phyloP scores from a whole-genome alignment of 305 asterid species.

The Solanum hybrid region DNA sequence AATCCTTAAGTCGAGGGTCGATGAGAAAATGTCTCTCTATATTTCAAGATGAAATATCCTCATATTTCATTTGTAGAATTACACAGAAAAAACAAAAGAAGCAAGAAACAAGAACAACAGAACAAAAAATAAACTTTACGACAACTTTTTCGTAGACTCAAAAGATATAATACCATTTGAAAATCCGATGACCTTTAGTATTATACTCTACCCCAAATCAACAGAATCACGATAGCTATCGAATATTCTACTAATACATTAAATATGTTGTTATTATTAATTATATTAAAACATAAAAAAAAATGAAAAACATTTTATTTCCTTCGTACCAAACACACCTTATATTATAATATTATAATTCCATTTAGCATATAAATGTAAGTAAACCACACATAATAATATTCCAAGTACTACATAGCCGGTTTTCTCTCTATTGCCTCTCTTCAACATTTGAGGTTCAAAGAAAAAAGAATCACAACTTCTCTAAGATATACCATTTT shows the following conservation, averaged over 20 bases:
- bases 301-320: neutral
- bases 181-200: neutral
- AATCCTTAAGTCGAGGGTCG: neutral
- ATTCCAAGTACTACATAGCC: constrained; percentile 39
- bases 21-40: too few species aligned
- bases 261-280: neutral
- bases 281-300: neutral
- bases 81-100: neutral
- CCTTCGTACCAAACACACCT: neutral
- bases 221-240: neutral
- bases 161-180: neutral
- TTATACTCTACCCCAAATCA: neutral
- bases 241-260: too few species aligned
- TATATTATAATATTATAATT: constrained; percentile 37
- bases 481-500: constrained; percentile 33
- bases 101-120: too few species aligned
- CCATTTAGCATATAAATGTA: constrained; percentile 1
- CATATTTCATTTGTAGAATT: neutral
- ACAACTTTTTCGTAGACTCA: neutral
- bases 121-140: too few species aligned
- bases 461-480: constrained; percentile 34
- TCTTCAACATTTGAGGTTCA: neutral
- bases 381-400: neutral
- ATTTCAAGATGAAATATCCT: neutral
- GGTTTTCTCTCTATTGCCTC: constrained; percentile 15